A percentile compares a stretch with the other conserved stretches of the same genome.
Evolutionary conservation across 495 filamentous ascomycete species (phyloP).

Genomic region (Penicillium argentinense): DNA sequence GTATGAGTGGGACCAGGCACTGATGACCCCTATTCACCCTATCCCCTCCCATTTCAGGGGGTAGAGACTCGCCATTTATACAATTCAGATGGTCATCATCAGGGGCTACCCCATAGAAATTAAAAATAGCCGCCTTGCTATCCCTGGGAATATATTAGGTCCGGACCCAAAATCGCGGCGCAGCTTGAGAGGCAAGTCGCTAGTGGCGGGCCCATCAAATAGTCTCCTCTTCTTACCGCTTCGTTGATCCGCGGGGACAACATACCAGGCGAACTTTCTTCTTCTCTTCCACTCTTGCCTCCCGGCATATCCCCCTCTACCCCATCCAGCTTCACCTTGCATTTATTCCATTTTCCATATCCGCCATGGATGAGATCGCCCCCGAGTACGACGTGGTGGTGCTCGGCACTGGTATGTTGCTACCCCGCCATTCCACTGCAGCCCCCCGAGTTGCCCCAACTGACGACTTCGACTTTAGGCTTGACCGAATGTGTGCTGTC

Average conservation of each 20-base stretch:
- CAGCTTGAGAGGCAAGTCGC: conserved; percentile 21
- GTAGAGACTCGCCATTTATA: no score
- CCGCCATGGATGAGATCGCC: conserved; percentile 90
- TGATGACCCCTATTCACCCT: no score
- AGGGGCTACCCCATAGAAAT: no score
- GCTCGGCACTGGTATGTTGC: conserved; percentile 83
- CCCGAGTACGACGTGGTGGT: conserved; percentile 98
- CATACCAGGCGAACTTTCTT: conserved; percentile 18
- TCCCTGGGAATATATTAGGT: no score
- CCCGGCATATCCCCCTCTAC: conserved; percentile 13
- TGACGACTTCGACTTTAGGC: conserved; percentile 55
- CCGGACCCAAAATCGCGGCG: not conserved
- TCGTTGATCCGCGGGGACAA: conserved; percentile 35
- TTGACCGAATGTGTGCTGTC: conserved; percentile 98
- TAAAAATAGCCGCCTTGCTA: no score
- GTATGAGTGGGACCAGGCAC: no score
- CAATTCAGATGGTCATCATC: no score
- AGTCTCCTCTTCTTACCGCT: conserved; percentile 33
- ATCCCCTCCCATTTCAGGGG: no score
- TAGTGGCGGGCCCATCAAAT: conserved; percentile 33
- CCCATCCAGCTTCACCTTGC: conserved; percentile 12
- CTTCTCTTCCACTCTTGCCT: conserved; percentile 18
- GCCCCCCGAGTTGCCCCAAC: conserved; percentile 17
- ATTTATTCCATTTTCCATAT: conserved; percentile 8
- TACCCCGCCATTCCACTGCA: conserved; percentile 38